Base-by-base conservation (phyloP, 2,329 filamentous ascomycete species). In the Phialemoniopsis sp. region DNA sequence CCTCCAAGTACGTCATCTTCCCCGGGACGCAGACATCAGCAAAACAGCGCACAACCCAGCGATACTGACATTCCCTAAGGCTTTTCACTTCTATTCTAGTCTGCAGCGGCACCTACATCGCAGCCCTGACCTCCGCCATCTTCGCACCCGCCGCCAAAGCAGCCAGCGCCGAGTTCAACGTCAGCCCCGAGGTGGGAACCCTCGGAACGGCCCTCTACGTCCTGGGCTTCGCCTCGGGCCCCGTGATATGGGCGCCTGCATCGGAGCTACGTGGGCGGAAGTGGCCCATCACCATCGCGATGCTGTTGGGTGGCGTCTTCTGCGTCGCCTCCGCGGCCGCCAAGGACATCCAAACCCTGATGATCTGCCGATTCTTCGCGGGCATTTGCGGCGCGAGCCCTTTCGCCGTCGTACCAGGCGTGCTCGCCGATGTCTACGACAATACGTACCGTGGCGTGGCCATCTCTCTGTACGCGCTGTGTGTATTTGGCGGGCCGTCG, bases 361-460 rank as follows among this genome's bases (percentile, higher is more conserved):
- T 39, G 3, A 46, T 51, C 44, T 60, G 60, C 49, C 63, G 63
- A 29, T 53, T 59, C 46, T 70, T 76, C n/a, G 55, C 54, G 13
- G 55, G 55, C 15, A 49, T 55, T 31, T 48, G 54, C 34, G 54
- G 53, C 31, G 50, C 50, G n/a, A 51, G 54, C 10, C 50, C 52
- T 7, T 41, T 58, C 8, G 52, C 53, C 4, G 50, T 58, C 17
- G 53, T 50, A 17, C 53, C 49, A 16, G 55, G 55, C 16, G 55
- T 53, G 10, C 53, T 55, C 42, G 46, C 50, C 12, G 55, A 58
- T 37, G 38, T 58, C 32, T 58, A 42, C 42, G 29, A 9, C 26
- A 37, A 42, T 17, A 36, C 21, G 8, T 12, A 8, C 17, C 32
- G 32, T 3, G 32, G 17, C 10, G 17, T 17, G 3, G 18, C 32